Evolutionary conservation across 192 early-diverging fungal species (phyloP), one percentile per base, ranked within the genome.

Genomic region (Gonapodya sp.): DNA sequence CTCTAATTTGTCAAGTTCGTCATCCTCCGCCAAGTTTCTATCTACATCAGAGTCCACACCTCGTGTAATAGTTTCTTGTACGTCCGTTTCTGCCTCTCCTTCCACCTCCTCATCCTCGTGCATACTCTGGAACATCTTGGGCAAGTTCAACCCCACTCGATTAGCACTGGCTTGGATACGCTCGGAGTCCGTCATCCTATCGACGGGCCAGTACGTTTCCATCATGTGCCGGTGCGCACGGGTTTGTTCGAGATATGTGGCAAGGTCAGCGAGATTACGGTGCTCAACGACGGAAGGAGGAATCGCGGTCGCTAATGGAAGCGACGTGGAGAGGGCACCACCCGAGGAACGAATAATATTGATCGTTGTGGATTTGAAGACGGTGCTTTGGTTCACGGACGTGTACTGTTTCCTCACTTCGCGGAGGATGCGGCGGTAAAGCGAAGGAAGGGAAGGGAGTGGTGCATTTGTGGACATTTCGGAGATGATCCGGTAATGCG

Each of bases 71-170:
- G n/a, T n/a, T n/a, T n/a, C n/a, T n/a, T n/a, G n/a, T n/a, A n/a
- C n/a, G n/a, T n/a, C n/a, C n/a, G n/a, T n/a, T n/a, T n/a, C n/a
- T n/a, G n/a, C n/a, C n/a, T n/a, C 46, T 24, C 46, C 46, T 16
- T 64, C 46, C 46, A 16, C 46, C 24, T 64, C 46, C 46, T 64
- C 46, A 16, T 64, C 46, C 46, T 64, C 46, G 46, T 16, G 46
- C 46, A 64, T 64, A 24, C 24, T 64, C 46, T 64, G 46, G 46
- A 64, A 77, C 75, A 77, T 77, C 75, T 31, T 77, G 30, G 75
- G 75, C 31, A 77, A 34, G 8, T 31, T 77, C 75, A 77, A 77
- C 75, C 75, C 75, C 75, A 77, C 75, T 14, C 75, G 75, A 16
- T 77, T 2, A 16, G 75, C 75, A 33, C 75, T 77, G 18, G 75